Percentiles rank a stretch among this genome's conserved stretches.
These are phyloP conservation scores for Eucalyptus globulus DNA, from an alignment of 345 rosid genomes.

Conservation along the genomic window DNA sequence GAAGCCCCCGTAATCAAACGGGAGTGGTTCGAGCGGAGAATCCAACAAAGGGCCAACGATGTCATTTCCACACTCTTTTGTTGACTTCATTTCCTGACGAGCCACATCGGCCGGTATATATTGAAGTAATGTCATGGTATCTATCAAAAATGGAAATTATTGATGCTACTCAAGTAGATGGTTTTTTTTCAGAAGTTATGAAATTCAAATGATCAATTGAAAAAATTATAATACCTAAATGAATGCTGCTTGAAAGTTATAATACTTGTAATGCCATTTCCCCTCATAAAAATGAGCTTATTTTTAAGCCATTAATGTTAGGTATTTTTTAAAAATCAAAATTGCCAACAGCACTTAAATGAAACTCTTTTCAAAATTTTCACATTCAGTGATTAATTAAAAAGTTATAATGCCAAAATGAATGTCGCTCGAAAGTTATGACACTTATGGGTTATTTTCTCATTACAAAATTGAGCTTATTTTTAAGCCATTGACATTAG, in stretches of 20 bases:
- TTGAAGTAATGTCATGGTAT: neutral
- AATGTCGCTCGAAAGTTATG: neutral
- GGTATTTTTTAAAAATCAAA: neutral
- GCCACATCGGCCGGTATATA: neutral
- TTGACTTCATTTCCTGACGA: no score
- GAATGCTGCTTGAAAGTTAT: neutral
- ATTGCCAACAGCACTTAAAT: no score
- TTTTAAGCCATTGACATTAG: neutral
- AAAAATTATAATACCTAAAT: neutral
- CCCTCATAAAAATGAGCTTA: neutral
- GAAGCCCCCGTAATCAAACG: neutral
- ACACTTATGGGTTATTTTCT: neutral
- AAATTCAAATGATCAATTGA: rapidly evolving
- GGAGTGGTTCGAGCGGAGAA: neutral
- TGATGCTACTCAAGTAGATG: rapidly evolving
- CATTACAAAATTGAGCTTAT: neutral
- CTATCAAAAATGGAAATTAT: neutral
- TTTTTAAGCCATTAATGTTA: neutral
- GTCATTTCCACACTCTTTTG: neutral
- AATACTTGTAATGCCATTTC: neutral
- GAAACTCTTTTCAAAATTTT: neutral
- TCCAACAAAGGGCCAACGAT: neutral
- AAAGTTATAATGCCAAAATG: neutral
- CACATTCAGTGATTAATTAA: neutral
- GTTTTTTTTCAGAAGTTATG: neutral